phyloP scores from a whole-genome alignment of 352 stramenopile genomes.

The Pythium grandisporangium region DNA sequence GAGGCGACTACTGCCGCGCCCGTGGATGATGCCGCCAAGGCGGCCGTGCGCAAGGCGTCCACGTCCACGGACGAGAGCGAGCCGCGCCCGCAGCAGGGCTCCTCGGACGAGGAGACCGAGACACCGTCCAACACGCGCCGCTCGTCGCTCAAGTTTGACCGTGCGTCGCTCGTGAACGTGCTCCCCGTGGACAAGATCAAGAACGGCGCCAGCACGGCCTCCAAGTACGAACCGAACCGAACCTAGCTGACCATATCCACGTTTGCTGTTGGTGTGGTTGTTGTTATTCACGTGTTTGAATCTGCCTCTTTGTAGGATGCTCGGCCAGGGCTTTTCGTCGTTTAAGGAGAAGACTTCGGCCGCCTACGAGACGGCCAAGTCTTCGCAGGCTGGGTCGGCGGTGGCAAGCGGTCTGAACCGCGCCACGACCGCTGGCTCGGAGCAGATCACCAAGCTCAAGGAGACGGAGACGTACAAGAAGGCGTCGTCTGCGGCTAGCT shows the following conservation, averaged over 20 bases:
- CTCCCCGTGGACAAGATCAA: constrained; percentile 85
- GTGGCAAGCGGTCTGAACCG: constrained; percentile 56
- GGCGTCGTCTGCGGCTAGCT: constrained; percentile 48
- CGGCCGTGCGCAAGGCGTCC: no score
- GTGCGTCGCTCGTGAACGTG: constrained; percentile 67
- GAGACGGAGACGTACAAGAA: constrained; percentile 84
- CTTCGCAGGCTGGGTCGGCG: constrained; percentile 60
- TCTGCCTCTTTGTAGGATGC: constrained; percentile 24
- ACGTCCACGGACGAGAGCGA: constrained; percentile 35
- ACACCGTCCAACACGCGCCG: constrained; percentile 7
- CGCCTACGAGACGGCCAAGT: constrained; percentile 67
- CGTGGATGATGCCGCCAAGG: no score
- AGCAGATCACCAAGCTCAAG: constrained; percentile 75
- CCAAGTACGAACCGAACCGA: constrained; percentile 34
- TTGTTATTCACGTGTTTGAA: not conserved
- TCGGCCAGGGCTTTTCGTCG: constrained; percentile 54
- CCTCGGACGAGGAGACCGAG: constrained; percentile 32
- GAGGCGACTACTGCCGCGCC: not conserved
- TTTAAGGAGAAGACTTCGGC: constrained; percentile 69
- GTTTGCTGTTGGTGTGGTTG: not conserved
- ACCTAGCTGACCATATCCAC: no score
- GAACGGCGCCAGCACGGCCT: constrained; percentile 73
- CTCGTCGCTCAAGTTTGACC: constrained; percentile 25
- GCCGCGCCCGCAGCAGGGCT: constrained; percentile 2
- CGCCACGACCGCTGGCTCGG: constrained; percentile 48